phyloP scores from a whole-genome alignment of 2,329 filamentous ascomycete species.

The Bipolaris zeicola region DNA sequence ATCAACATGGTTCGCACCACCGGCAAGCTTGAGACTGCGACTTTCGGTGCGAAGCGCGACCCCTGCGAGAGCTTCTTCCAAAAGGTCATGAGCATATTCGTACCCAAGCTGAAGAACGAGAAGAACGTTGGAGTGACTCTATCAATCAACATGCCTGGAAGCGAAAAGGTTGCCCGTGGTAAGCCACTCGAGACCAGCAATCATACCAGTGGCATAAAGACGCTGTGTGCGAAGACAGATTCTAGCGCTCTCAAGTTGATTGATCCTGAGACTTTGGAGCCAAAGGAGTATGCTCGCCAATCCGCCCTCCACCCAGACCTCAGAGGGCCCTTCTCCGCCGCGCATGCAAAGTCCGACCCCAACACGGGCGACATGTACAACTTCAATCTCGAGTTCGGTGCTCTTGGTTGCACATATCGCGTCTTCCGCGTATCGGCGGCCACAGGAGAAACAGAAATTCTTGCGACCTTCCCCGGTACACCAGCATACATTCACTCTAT shows the following conservation, averaged over 20 bases:
- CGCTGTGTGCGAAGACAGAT: constrained; percentile 67
- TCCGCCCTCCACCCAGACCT: constrained; percentile 68
- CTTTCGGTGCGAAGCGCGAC: constrained; percentile 74
- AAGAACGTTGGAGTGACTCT: constrained; percentile 70
- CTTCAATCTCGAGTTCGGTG: constrained; percentile 75
- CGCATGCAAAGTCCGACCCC: constrained; percentile 75
- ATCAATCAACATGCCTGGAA: constrained; percentile 66
- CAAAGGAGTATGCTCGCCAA: constrained; percentile 68
- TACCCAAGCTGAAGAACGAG: constrained; percentile 36
- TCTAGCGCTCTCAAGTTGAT: constrained; percentile 63
- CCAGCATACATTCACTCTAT: constrained; percentile 84
- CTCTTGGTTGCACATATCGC: constrained; percentile 64
- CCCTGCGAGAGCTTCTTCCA: constrained; percentile 75
- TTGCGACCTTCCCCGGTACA: constrained; percentile 66
- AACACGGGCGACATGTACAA: constrained; percentile 78
- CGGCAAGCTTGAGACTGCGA: constrained; percentile 62
- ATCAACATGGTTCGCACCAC: constrained; percentile 65
- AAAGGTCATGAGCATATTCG: constrained; percentile 71
- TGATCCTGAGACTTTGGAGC: constrained; percentile 73
- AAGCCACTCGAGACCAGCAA: constrained; percentile 25
- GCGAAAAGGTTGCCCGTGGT: constrained; percentile 12
- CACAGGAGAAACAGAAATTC: constrained; percentile 70
- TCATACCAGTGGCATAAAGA: constrained; percentile 51
- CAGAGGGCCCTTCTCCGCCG: constrained; percentile 68
- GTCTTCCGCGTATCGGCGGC: constrained; percentile 69